Evolutionary conservation across 140 eudicot species (phyloP).

Genomic region (Senecio squalidus): DNA sequence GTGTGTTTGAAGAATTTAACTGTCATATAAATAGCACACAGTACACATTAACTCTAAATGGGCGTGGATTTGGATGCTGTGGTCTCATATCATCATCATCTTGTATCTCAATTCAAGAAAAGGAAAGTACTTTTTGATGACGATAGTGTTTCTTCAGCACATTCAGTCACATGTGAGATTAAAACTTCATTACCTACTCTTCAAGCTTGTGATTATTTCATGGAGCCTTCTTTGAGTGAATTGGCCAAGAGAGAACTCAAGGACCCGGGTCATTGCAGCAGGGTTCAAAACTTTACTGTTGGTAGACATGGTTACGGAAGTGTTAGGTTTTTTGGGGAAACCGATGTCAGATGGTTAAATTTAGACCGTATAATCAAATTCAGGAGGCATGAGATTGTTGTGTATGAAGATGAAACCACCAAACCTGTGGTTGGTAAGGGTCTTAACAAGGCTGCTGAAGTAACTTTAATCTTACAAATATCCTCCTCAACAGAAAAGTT

Average conservation of each 20-base stretch:
- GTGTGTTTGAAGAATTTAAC: slow-evolving; percentile 21
- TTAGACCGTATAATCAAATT: slow-evolving; percentile 63
- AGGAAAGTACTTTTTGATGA: slow-evolving; percentile 43
- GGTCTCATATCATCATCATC: slow-evolving; percentile 14
- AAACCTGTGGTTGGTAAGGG: slow-evolving; percentile 87
- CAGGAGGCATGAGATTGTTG: slow-evolving; percentile 59
- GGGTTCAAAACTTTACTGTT: slow-evolving; percentile 61
- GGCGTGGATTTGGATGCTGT: slow-evolving; percentile 32
- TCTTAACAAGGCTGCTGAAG: slow-evolving; percentile 88
- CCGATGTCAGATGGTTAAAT: slow-evolving; percentile 86
- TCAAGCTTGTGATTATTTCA: slow-evolving; percentile 58
- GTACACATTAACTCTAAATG: slow-evolving; percentile 28
- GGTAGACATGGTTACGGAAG: slow-evolving; percentile 79
- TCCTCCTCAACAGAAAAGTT: slow-evolving; percentile 33
- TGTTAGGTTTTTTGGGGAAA: slow-evolving; percentile 67
- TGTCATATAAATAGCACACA: not conserved
- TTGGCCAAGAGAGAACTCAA: slow-evolving; percentile 44
- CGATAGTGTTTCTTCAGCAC: slow-evolving; percentile 18
- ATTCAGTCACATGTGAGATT: slow-evolving; percentile 16
- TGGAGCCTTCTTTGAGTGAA: slow-evolving; percentile 63
- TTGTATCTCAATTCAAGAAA: slow-evolving; percentile 51
- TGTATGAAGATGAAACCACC: slow-evolving; percentile 69
- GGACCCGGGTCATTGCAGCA: slow-evolving; percentile 67
- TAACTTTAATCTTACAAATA: slow-evolving; percentile 52
- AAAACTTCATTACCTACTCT: slow-evolving; percentile 52